Percentiles rank a stretch among this genome's conserved stretches.
Conservation (phyloP, 2,329 filamentous ascomycete species). For the Sclerotinia nivalis region DNA sequence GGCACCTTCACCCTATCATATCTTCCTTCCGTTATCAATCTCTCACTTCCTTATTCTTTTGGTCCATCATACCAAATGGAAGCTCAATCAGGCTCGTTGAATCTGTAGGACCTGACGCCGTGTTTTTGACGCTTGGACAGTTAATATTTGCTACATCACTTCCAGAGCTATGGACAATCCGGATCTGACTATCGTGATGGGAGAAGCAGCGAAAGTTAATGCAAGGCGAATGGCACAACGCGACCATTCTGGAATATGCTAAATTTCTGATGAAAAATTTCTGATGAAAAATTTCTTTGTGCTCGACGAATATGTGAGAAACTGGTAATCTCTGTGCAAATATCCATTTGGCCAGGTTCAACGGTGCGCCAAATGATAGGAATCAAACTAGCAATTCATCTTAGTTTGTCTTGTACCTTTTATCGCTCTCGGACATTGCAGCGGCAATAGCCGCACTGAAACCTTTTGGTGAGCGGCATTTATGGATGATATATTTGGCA, state of each 20-base stretch:
- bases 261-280: constrained; percentile 44
- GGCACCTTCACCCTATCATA: constrained; percentile 43
- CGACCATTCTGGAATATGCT: constrained; percentile 42
- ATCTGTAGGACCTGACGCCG: constrained; percentile 42
- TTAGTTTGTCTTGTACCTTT: constrained; percentile 43
- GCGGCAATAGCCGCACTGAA: constrained; percentile 23
- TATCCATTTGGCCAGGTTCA: background rate
- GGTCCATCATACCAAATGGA: constrained; percentile 39
- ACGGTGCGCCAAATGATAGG: background rate
- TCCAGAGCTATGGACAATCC: constrained; percentile 43
- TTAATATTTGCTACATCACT: constrained; percentile 44
- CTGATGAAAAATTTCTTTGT: constrained; percentile 43
- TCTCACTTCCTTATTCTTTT: constrained; percentile 36
- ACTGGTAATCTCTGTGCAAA: constrained; percentile 23
- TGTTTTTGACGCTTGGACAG: constrained; percentile 39
- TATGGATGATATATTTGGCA: constrained; percentile 27
- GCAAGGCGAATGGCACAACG: constrained; percentile 41
- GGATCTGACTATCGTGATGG: constrained; percentile 38
- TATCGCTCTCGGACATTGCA: constrained; percentile 46
- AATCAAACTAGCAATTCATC: background rate
- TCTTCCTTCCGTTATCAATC: constrained; percentile 43
- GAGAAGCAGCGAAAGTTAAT: constrained; percentile 40
- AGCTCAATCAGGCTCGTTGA: constrained; percentile 43
- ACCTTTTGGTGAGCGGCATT: constrained; percentile 19
- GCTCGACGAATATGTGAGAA: constrained; percentile 41